phyloP scores from a whole-genome alignment of 768 basidiomycete species.

The Termitomyces sp. region DNA sequence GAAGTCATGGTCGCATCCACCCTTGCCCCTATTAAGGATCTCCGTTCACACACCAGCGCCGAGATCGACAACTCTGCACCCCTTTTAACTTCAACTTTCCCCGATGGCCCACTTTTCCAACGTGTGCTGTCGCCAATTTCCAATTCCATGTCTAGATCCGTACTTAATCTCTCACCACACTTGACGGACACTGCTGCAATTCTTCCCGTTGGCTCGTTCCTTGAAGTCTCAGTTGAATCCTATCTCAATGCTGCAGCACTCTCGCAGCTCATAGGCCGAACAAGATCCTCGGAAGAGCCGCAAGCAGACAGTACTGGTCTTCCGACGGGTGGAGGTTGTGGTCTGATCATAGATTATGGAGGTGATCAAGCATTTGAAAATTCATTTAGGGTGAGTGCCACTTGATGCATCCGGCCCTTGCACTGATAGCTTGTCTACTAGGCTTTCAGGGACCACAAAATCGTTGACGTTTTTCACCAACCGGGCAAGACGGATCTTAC shows the following conservation, averaged over 20 bases:
- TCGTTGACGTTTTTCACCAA: conserved; percentile 76
- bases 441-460: conserved; percentile 88
- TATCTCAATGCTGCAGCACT: conserved; percentile 65
- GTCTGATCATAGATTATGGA: conserved; percentile 87
- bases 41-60: conserved; percentile 5
- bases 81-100: conserved; percentile 7
- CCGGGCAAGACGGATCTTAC: conserved; percentile 93
- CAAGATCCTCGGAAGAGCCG: neutral
- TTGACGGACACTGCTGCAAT: conserved; percentile 35
- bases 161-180: conserved; percentile 62
- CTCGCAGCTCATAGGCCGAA: conserved; percentile 49
- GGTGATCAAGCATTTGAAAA: conserved; percentile 59
- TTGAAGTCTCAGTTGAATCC: conserved; percentile 77
- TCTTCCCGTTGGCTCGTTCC: conserved; percentile 61
- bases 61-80: neutral
- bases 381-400: conserved; percentile 73
- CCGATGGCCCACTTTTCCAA: conserved; percentile 39
- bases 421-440: conserved; percentile 23
- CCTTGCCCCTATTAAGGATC: conserved; percentile 5
- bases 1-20: conserved; percentile 35
- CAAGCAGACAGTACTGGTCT: no score
- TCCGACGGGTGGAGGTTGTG: no score
- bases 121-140: conserved; percentile 62
- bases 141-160: conserved; percentile 43
- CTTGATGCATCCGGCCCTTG: neutral